Base-by-base conservation (phyloP, 495 filamentous ascomycete species). In the Chaetomium fimeti region DNA sequence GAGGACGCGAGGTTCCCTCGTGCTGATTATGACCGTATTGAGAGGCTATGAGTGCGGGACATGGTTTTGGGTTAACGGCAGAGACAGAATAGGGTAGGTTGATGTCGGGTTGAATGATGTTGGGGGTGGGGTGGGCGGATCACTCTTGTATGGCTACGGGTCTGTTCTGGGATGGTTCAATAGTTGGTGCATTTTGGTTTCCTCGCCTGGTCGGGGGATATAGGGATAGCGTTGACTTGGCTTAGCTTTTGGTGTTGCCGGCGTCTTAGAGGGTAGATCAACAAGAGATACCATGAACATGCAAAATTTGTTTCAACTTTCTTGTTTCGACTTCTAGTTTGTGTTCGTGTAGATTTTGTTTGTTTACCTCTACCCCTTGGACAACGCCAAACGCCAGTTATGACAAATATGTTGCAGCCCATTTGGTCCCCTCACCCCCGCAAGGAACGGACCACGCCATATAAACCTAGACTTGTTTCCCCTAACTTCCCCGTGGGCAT, bases 1-100 rank as follows among this genome's bases (percentile, higher is more conserved):
- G 75, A 80, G 2, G 78, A 78, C 45, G 74, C 74, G 25, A 68
- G 72, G 27, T 82, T 81, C 62, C 79, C 80, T 3, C 67, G 60
- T 15, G 80, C 71, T 22, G 72, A 78, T 54, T 82, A 82, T 65
- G 78, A 80, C 57, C 72, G 78, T 52, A 77, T 77, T 24, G 59
- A 56, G 47, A 62, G 69, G 58, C 66, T 61, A 47, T 53, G 25
- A 61, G 40, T 11, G 12, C 8, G 49, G 8, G n/a, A n/a, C 6
- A 5, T 27, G 62, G n/a, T n/a, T 42, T 24, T 20, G 16, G 45
- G 25, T 53, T 28, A 20, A 12, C 29, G n/a, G 32, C 40, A 43
- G 47, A 43, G 13, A 43, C n/a, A 12, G n/a, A 12, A 20, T n/a
- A 42, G 8, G 57, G 29, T 24, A 22, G 27, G 32, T 36, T 36